Evolutionary conservation across 2,329 filamentous ascomycete species (phyloP).

Genomic region (Trematosphaeria pertusa): DNA sequence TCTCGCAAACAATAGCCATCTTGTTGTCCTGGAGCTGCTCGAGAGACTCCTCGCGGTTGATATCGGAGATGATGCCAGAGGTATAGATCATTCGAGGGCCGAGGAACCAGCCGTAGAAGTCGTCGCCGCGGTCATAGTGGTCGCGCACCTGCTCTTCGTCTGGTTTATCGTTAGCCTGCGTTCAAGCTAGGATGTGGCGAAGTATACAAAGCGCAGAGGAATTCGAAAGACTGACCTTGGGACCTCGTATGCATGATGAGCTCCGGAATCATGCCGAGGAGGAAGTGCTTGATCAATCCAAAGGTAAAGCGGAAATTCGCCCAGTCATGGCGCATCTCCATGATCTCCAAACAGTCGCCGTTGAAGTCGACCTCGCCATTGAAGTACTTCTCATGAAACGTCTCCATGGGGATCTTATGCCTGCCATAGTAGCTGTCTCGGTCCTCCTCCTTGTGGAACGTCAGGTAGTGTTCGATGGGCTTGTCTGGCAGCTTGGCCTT

Average conservation of each 20-base stretch:
- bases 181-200: too few species aligned
- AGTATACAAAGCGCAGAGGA: too few species aligned
- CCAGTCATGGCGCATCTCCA: conserved; percentile 98
- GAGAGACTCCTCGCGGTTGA: conserved; percentile 84
- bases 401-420: conserved; percentile 87
- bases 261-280: conserved; percentile 87
- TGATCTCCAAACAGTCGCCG: conserved; percentile 83
- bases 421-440: conserved; percentile 74
- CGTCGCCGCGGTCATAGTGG: conserved; percentile 97
- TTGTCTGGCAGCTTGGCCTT: conserved; percentile 87
- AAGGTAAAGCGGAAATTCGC: conserved; percentile 91
- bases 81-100: conserved; percentile 99
- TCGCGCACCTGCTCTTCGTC: conserved; percentile 98
- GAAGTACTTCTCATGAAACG: conserved; percentile 98
- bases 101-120: conserved; percentile 98
- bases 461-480: conserved; percentile 88
- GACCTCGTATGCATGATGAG: conserved; percentile 91
- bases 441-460: conserved; percentile 71
- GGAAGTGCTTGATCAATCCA: conserved; percentile 84
- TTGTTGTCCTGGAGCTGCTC: conserved; percentile 99
- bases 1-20: conserved; percentile 91
- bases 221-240: conserved; percentile 70
- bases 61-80: conserved; percentile 89
- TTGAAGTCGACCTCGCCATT: conserved; percentile 95
- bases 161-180: too few species aligned